phyloP scores from a whole-genome alignment of 2,329 filamentous ascomycete genomes.

The Colletotrichum plurivorum region DNA sequence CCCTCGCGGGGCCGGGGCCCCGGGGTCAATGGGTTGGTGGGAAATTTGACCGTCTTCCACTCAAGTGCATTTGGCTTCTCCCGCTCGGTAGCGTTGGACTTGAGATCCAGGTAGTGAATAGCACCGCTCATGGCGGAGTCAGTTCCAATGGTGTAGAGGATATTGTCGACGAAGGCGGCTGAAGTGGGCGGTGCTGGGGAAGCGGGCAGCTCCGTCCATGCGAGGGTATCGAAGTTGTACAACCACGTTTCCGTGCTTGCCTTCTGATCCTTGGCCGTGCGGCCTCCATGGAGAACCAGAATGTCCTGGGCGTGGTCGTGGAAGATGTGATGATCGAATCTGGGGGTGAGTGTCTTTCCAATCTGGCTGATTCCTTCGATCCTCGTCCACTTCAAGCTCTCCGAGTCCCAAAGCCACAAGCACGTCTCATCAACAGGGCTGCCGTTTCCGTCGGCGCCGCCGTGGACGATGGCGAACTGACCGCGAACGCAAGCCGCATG shows the following conservation, averaged over 20 bases:
- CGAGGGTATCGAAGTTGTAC: constrained; percentile 62
- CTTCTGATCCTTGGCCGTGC: constrained; percentile 44
- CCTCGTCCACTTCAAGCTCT: constrained; percentile 51
- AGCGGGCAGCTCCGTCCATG: constrained; percentile 65
- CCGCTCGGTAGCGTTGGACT: constrained; percentile 47
- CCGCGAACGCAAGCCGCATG: constrained; percentile 54
- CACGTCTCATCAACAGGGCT: constrained; percentile 49
- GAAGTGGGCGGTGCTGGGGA: constrained; percentile 55
- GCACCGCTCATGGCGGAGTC: constrained; percentile 50
- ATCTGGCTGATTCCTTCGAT: constrained; percentile 49
- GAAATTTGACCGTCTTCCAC: constrained; percentile 55
- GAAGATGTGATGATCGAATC: constrained; percentile 52
- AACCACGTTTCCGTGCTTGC: constrained; percentile 66
- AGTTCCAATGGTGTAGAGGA: constrained; percentile 62
- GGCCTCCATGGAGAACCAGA: constrained; percentile 65
- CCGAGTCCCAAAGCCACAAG: constrained; percentile 56
- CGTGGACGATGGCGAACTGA: constrained; percentile 52
- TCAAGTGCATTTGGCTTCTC: constrained; percentile 47
- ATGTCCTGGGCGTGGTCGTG: constrained; percentile 61
- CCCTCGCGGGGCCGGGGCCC: constrained; percentile 59
- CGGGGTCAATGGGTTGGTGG: constrained; percentile 53
- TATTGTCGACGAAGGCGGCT: constrained; percentile 59
- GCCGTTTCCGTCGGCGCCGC: constrained; percentile 50
- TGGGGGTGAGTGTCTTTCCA: constrained; percentile 47
- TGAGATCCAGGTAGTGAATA: constrained; percentile 53